Percentiles rank a stretch among this genome's conserved stretches.
Conservation (phyloP, 495 filamentous ascomycete genomes). For the Podospora didyma region DNA sequence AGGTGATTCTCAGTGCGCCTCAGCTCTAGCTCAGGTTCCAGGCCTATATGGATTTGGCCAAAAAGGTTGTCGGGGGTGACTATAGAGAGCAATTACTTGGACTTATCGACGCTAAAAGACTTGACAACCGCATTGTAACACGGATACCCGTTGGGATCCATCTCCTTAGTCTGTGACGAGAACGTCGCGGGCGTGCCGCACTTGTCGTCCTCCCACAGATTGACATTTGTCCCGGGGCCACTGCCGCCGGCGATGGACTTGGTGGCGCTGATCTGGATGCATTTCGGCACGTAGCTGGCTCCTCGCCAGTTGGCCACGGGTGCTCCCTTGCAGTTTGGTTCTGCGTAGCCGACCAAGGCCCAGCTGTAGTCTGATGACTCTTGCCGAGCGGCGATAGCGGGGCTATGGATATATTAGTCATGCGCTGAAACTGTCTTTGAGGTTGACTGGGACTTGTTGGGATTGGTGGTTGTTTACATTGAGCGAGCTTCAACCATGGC, state of each 20-base stretch:
- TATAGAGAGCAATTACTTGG: too few relatives aligned
- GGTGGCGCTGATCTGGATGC: constrained; percentile 5
- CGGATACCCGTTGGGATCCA: constrained; percentile 9
- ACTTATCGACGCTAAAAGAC: background rate
- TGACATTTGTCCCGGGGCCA: constrained; percentile 7
- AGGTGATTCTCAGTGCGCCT: too few relatives aligned
- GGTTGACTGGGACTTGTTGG: background rate
- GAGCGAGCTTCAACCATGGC: background rate
- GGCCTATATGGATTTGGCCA: too few relatives aligned
- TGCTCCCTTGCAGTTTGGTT: constrained; percentile 4
- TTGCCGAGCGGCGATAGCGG: background rate
- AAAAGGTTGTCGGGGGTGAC: too few relatives aligned
- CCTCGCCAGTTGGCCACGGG: constrained; percentile 11
- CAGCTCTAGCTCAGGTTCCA: too few relatives aligned
- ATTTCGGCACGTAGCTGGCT: background rate
- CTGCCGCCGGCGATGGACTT: constrained; percentile 10
- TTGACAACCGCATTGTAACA: constrained; percentile 7
- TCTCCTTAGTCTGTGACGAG: background rate
- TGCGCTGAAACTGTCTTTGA: background rate
- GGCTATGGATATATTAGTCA: background rate
- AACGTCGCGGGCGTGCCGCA: constrained; percentile 1
- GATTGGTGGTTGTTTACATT: background rate
- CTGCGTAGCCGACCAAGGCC: constrained; percentile 3
- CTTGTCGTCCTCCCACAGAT: constrained; percentile 8
- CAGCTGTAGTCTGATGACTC: constrained; percentile 5